phyloP scores from a whole-genome alignment of 1,139 yeast species.

The Diutina pseudorugosa region DNA sequence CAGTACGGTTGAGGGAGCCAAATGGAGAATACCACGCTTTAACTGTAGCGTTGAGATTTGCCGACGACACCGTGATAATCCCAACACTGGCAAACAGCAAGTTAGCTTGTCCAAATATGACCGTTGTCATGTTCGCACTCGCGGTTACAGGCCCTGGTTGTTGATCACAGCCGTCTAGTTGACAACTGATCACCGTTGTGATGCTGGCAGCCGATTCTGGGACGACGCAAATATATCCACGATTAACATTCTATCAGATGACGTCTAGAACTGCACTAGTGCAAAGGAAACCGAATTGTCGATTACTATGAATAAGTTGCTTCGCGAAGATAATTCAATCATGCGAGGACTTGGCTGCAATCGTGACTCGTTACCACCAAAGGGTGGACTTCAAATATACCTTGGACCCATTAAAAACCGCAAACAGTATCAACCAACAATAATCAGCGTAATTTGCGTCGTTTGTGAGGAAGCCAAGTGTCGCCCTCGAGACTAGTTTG shows the following conservation, averaged over 20 bases:
- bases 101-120: background rate
- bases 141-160: background rate
- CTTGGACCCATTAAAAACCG: too few relatives aligned
- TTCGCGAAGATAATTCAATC: too few relatives aligned
- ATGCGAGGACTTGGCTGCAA: too few relatives aligned
- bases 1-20: background rate
- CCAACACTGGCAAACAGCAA: background rate
- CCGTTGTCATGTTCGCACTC: background rate
- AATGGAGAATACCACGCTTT: background rate
- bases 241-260: too few relatives aligned
- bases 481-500: background rate
- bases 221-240: background rate
- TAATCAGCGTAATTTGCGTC: background rate
- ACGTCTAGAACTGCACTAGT: too few relatives aligned
- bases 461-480: background rate
- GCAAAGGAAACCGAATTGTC: too few relatives aligned
- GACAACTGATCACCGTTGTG: background rate
- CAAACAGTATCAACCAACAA: too few relatives aligned
- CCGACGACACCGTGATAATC: background rate
- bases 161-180: background rate
- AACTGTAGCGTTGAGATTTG: background rate
- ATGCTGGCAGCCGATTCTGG: too few relatives aligned
- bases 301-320: too few relatives aligned
- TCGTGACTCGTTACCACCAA: too few relatives aligned
- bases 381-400: too few relatives aligned